phyloP scores from a whole-genome alignment of 129 eudicot species.

The Saussurea involucrata region DNA sequence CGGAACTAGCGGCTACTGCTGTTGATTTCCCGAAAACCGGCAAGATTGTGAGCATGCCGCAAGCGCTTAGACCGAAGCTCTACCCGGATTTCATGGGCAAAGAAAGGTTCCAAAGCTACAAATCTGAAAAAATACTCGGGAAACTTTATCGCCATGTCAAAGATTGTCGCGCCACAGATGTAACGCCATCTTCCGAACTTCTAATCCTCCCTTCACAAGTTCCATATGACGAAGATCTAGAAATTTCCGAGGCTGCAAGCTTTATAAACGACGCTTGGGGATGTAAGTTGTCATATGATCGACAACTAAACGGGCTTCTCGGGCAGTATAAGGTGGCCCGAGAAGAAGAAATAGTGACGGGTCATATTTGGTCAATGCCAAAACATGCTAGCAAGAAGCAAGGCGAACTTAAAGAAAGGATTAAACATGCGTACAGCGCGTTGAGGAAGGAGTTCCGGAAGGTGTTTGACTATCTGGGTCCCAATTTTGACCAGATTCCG shows the following conservation, averaged over 20 bases:
- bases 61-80: slow-evolving; percentile 43
- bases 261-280: slow-evolving; percentile 60
- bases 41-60: slow-evolving; percentile 53
- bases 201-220: slow-evolving; percentile 19
- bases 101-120: slow-evolving; percentile 49
- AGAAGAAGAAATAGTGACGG: slow-evolving; percentile 71
- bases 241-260: slow-evolving; percentile 34
- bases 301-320: slow-evolving; percentile 49
- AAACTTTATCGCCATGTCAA: slow-evolving; percentile 46
- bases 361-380: slow-evolving; percentile 81
- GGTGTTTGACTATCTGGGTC: slow-evolving; percentile 46
- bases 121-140: slow-evolving; percentile 49
- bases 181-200: slow-evolving; percentile 18
- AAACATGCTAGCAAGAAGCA: slow-evolving; percentile 48
- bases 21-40: slow-evolving; percentile 86
- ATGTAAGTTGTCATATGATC: slow-evolving; percentile 47
- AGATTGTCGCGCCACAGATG: slow-evolving; percentile 38
- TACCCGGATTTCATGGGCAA: slow-evolving; percentile 86
- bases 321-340: slow-evolving; percentile 65
- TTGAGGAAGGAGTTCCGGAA: slow-evolving; percentile 63
- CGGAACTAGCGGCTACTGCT: slow-evolving; percentile 69
- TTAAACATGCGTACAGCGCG: slow-evolving; percentile 56
- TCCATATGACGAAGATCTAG: slow-evolving; percentile 51
- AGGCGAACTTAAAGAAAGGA: slow-evolving; percentile 65
- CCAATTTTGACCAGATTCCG: slow-evolving; percentile 33